phyloP scores from a whole-genome alignment of 192 early-diverging fungal species.

The Coemansia sp. region DNA sequence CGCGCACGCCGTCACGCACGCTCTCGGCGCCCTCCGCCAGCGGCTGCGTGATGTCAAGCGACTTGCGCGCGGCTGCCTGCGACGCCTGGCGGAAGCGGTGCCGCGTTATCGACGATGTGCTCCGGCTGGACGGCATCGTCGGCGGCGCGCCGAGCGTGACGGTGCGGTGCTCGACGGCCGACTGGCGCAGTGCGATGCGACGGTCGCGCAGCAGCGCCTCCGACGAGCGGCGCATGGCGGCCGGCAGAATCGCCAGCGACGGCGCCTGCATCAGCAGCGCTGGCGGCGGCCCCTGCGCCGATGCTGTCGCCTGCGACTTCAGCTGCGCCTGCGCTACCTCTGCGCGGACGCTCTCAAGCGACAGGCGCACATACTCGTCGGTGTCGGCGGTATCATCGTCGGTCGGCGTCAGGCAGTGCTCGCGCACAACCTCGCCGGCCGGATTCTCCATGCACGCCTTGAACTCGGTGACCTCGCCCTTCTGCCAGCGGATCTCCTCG shows the following conservation, averaged over 20 bases:
- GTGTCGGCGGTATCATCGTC: slow-evolving; percentile 9
- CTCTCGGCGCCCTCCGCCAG: not conserved
- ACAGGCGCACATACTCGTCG: slow-evolving; percentile 46
- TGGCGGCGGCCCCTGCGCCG: slow-evolving; percentile 17
- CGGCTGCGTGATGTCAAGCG: not conserved
- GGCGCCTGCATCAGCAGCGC: slow-evolving; percentile 15
- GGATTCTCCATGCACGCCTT: slow-evolving; percentile 45
- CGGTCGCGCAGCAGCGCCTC: slow-evolving; percentile 6
- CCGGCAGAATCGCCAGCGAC: slow-evolving; percentile 5
- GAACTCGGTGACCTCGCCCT: slow-evolving; percentile 47
- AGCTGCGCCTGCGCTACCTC: not conserved
- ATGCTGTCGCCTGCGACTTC: not conserved
- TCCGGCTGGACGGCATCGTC: not conserved
- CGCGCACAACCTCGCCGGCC: slow-evolving; percentile 39
- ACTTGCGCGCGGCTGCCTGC: not conserved
- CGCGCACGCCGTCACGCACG: slow-evolving; percentile 27
- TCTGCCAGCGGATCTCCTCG: slow-evolving; percentile 40
- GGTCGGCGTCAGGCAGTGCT: slow-evolving; percentile 32
- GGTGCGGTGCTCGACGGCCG: slow-evolving; percentile 26
- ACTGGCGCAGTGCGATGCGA: slow-evolving; percentile 25
- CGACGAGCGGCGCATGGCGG: slow-evolving; percentile 2
- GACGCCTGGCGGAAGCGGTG: not conserved
- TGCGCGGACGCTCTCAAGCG: slow-evolving; percentile 24
- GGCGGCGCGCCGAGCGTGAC: not conserved
- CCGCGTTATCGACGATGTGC: not conserved